phyloP scores from a whole-genome alignment of 352 stramenopile species.

The Globisporangium uncinulatum region DNA sequence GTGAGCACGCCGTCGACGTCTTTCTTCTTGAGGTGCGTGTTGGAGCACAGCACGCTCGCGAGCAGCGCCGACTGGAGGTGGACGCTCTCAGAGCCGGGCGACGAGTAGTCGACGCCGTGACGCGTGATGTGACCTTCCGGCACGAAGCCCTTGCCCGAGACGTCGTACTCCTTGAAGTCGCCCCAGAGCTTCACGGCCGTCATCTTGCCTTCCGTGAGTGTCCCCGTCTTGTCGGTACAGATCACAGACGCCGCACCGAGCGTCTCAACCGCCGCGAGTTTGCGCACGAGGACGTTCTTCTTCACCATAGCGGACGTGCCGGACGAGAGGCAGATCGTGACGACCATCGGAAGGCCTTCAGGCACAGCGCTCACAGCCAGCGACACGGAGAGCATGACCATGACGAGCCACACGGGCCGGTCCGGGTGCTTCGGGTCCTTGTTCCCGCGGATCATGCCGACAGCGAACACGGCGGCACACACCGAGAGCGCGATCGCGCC shows the following conservation, averaged over 20 bases:
- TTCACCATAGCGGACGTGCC: conserved; percentile 69
- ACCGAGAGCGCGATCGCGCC: conserved; percentile 81
- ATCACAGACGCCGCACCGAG: conserved; percentile 91
- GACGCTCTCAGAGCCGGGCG: conserved; percentile 31
- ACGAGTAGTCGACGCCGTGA: conserved; percentile 32
- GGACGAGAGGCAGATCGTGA: conserved; percentile 72
- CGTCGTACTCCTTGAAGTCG: conserved; percentile 59
- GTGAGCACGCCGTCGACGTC: conserved; percentile 40
- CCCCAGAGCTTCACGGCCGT: conserved; percentile 72
- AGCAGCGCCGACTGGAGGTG: conserved; percentile 62
- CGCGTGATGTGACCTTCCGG: conserved; percentile 45
- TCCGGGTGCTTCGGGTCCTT: conserved; percentile 58
- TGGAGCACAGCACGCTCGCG: conserved; percentile 63
- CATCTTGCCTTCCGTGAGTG: conserved; percentile 88
- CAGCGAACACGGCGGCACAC: conserved; percentile 85
- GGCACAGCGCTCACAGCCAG: conserved; percentile 68
- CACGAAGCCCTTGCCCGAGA: conserved; percentile 58
- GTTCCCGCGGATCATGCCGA: conserved; percentile 58
- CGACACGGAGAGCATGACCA: conserved; percentile 93
- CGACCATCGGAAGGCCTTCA: conserved; percentile 72
- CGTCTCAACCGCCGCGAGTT: conserved; percentile 75
- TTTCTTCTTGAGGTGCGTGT: conserved; percentile 64
- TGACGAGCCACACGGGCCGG: conserved; percentile 86
- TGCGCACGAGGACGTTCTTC: conserved; percentile 79
- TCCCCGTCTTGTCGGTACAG: conserved; percentile 94